phyloP scores from a whole-genome alignment of 2,329 filamentous ascomycete genomes.

The Pseudopyrenochaeta lycopersici region DNA sequence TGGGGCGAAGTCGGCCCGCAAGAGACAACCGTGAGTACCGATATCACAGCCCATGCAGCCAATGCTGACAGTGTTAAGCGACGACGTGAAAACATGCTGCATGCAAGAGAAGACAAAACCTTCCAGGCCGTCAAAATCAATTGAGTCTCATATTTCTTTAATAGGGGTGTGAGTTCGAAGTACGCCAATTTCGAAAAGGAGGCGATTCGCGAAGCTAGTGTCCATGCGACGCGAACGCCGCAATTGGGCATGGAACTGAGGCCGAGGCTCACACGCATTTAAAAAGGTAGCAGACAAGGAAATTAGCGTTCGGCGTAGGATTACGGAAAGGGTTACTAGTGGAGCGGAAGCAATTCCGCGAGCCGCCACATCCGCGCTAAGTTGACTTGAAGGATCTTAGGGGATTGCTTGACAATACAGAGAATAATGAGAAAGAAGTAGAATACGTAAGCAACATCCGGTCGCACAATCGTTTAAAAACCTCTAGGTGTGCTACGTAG shows the following conservation, averaged over 20 bases:
- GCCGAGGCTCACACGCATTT: neutral
- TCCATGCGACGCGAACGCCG: neutral
- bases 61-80: conserved; percentile 11
- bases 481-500: too few relatives aligned
- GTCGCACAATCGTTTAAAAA: neutral
- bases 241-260: neutral
- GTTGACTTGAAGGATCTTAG: too few relatives aligned
- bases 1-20: neutral
- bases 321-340: neutral
- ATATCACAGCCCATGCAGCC: neutral
- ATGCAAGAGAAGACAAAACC: neutral
- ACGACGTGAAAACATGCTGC: conserved; percentile 19
- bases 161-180: neutral
- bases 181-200: neutral
- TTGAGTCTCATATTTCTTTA: conserved; percentile 2
- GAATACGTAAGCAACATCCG: neutral
- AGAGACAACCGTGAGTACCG: neutral
- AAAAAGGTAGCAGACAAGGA: neutral
- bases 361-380: neutral
- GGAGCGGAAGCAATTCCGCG: neutral
- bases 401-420: too few relatives aligned
- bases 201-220: neutral
- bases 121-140: neutral
- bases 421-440: neutral
- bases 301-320: neutral